phyloP scores from a whole-genome alignment of 1,139 yeast genomes.

The Eremothecium cymbalariae region DNA sequence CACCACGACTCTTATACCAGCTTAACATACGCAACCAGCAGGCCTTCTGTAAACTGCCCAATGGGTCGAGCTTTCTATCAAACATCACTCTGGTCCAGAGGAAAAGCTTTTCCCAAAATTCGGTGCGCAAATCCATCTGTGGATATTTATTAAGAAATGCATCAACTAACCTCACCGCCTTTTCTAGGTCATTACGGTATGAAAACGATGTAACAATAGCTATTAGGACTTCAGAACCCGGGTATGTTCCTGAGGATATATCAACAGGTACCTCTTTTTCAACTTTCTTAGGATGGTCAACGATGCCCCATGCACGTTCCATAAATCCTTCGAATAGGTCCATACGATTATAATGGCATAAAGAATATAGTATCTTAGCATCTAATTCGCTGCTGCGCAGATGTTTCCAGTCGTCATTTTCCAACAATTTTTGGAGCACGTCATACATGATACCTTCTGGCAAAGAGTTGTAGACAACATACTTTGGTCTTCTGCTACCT shows the following conservation, averaged over 20 bases:
- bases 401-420: constrained; percentile 13
- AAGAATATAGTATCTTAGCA: constrained; percentile 20
- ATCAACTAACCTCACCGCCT: constrained; percentile 18
- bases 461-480: constrained; percentile 14
- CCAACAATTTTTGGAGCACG: constrained; percentile 12
- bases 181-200: constrained; percentile 13
- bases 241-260: constrained; percentile 7
- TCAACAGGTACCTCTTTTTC: constrained; percentile 1
- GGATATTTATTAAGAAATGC: constrained; percentile 19
- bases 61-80: constrained; percentile 12
- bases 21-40: constrained; percentile 20
- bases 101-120: constrained; percentile 25
- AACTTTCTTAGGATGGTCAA: neutral
- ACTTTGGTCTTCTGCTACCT: neutral
- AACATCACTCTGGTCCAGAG: constrained; percentile 16
- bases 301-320: constrained; percentile 18
- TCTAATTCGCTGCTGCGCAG: constrained; percentile 12
- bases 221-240: constrained; percentile 16
- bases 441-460: constrained; percentile 14
- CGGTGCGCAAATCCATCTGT: constrained; percentile 13
- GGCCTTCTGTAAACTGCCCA: constrained; percentile 12
- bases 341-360: constrained; percentile 20
- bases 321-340: constrained; percentile 17
- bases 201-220: constrained; percentile 21
- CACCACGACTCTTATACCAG: constrained; percentile 15